Base-by-base conservation (phyloP, 768 basidiomycete species). In the Pisolithus tinctorius region DNA sequence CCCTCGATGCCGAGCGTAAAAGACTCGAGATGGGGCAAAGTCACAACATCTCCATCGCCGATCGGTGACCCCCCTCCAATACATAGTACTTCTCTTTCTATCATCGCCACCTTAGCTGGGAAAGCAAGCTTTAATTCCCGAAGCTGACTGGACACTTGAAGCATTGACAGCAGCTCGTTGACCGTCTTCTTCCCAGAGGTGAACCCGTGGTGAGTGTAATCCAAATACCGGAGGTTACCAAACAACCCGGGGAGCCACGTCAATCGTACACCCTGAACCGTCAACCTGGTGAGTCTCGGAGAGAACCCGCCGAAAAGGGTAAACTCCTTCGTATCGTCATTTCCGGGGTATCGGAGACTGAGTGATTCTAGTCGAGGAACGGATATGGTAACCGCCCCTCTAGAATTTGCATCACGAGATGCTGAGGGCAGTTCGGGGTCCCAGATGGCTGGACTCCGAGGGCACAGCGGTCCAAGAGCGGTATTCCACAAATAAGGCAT, bases 131-230 rank as follows among this genome's bases (percentile, higher is more conserved):
- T 74, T 48, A 88, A 73, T 48, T 82, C 78, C 47, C 69, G 69
- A 11, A 88, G 67, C 39, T 66, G 69, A 25, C 67, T 63, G 39
- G 80, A 85, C 17, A 84, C 70, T 52, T 71, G 66, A 26, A 88
- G 69, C 65, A 86, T 79, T 26, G 71, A 69, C 38, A 83, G 59
- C 43, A 86, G 69, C 59, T 88, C 85, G 27, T 72, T 60, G 8
- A 81, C 73, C 3, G 82, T 79, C 49, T 77, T 73, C 53, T 75
- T 68, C 4, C 80, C 84, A 17, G 63, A 66, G 37, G 76, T 84
- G 65, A 86, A 84, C 20, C 81, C 80, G 52, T 86, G 85, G 57
- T 88, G 85, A 1, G 82, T 81, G 57, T 86, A 88, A 63, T 87
- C 81, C 40, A 88, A 72, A 58, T 71, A 78, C 6, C 75, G 77